Conservation (phyloP, 1,139 yeast genomes). For the Hyphopichia fennica region DNA sequence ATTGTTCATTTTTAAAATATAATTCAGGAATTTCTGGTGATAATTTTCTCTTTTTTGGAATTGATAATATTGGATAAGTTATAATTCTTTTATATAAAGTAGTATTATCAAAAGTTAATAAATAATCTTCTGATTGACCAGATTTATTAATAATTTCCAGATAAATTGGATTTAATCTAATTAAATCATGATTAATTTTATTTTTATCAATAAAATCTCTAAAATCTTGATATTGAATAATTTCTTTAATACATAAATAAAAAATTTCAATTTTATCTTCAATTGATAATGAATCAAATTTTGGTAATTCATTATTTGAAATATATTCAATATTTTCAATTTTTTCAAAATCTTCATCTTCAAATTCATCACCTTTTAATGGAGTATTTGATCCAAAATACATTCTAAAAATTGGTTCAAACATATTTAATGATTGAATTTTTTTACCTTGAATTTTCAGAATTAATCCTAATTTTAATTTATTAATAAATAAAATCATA, state of each 20-base stretch:
- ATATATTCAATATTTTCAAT: slow-evolving; percentile 1
- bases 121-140: slow-evolving; percentile 29
- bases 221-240: slow-evolving; percentile 37
- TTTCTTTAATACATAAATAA: slow-evolving; percentile 39
- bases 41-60: slow-evolving; percentile 42
- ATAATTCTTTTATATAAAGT: slow-evolving; percentile 44
- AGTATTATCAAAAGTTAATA: slow-evolving; percentile 43
- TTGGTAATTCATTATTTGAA: slow-evolving; percentile 11
- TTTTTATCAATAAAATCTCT: slow-evolving; percentile 45
- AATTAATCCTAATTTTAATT: slow-evolving; percentile 41
- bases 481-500: slow-evolving; percentile 36
- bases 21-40: slow-evolving; percentile 36
- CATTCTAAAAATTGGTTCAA: slow-evolving; percentile 48
- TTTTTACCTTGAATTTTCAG: slow-evolving; percentile 20
- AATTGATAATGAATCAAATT: slow-evolving; percentile 39
- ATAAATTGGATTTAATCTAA: slow-evolving; percentile 26
- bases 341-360: slow-evolving; percentile 16
- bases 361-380: slow-evolving; percentile 29
- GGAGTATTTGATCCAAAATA: slow-evolving; percentile 44
- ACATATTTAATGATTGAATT: slow-evolving; percentile 12
- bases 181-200: slow-evolving; percentile 29
- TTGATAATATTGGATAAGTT: slow-evolving; percentile 27
- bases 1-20: slow-evolving; percentile 23
- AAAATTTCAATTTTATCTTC: slow-evolving; percentile 49
- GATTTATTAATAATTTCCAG: slow-evolving; percentile 13